Base-by-base conservation (phyloP, 352 stramenopile genomes). In the Pythium scleroteichum region DNA sequence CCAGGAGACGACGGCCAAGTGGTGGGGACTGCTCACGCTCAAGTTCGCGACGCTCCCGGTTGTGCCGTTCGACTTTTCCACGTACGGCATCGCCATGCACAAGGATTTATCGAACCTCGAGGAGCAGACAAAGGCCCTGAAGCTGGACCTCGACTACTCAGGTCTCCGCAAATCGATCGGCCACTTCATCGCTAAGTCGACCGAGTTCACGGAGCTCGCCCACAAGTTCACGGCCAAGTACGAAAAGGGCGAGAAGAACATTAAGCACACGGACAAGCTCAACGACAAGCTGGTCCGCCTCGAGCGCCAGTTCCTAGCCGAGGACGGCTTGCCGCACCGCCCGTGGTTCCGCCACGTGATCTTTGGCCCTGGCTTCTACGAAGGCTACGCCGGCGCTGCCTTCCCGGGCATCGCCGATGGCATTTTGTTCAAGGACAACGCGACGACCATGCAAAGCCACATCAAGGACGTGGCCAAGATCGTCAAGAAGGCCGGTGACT, bases 341-440 rank as follows among this genome's bases (percentile, higher is more conserved):
- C 44, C 42, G 16, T 87, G 75, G 76, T 87, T 74, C 69, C 80
- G 80, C 48, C 75, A 85, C 53, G 76, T 85, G 38, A 72, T 87
- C 50, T 85, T 88, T n/a, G 76, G 76, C 0, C 74, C 76, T 1
- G 76, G 76, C 0, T 85, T 83, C 49, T 86, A 78, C 59, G 72
- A 86, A 23, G 76, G 74, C 45, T 83, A 83, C 44, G 59, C 59
- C 16, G 78, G 73, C 47, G 75, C 73, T 13, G 74, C 72, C 1
- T 85, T 86, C 59, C 75, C 75, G 10, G 75, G 75, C 6, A 70
- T 84, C n/a, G 69, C 72, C 13, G 75, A 84, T 39, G 62, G 54
- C 29, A 64, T 84, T 17, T 68, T 66, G 10, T 84, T 84, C 35
- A 32, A 72, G 7, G 75, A 84, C 50, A 52, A 75, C 50, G 45